Evolutionary conservation across 2,329 filamentous ascomycete genomes (phyloP).

Genomic region (Cercospora janseana): DNA sequence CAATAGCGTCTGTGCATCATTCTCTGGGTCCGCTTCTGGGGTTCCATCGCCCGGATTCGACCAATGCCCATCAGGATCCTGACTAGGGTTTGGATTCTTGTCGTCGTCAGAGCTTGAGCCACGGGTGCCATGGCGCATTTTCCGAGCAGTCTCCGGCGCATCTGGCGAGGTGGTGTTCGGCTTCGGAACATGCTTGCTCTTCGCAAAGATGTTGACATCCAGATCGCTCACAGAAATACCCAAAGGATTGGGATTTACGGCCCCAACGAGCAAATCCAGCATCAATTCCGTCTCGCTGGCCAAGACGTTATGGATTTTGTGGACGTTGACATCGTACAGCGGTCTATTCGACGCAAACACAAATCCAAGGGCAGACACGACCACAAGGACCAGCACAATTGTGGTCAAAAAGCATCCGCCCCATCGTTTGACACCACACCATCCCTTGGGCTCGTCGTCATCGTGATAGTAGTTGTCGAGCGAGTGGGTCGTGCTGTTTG

Average conservation of each 20-base stretch:
- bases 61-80: conserved; percentile 31
- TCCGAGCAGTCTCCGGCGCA: not conserved
- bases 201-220: conserved; percentile 91
- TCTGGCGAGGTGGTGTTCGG: conserved; percentile 13
- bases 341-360: conserved; percentile 90
- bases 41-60: conserved; percentile 39
- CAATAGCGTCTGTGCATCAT: conserved; percentile 75
- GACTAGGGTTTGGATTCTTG: conserved; percentile 20
- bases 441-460: conserved; percentile 8
- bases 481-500: conserved; percentile 54
- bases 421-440: conserved; percentile 21
- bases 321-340: conserved; percentile 72
- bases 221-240: conserved; percentile 81
- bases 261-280: conserved; percentile 83
- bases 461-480: conserved; percentile 43
- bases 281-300: conserved; percentile 94
- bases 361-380: conserved; percentile 83
- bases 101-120: conserved; percentile 1
- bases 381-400: conserved; percentile 74
- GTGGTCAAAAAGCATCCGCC: conserved; percentile 86
- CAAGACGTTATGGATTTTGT: conserved; percentile 82
- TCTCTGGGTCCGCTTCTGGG: conserved; percentile 54
- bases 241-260: conserved; percentile 90
- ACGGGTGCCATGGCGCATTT: conserved; percentile 13
- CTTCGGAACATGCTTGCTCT: conserved; percentile 76